Evolutionary conservation across 306 rosid species (phyloP), one percentile per base, ranked within the genome.

Genomic region (Herpetospermum pedunculosum): DNA sequence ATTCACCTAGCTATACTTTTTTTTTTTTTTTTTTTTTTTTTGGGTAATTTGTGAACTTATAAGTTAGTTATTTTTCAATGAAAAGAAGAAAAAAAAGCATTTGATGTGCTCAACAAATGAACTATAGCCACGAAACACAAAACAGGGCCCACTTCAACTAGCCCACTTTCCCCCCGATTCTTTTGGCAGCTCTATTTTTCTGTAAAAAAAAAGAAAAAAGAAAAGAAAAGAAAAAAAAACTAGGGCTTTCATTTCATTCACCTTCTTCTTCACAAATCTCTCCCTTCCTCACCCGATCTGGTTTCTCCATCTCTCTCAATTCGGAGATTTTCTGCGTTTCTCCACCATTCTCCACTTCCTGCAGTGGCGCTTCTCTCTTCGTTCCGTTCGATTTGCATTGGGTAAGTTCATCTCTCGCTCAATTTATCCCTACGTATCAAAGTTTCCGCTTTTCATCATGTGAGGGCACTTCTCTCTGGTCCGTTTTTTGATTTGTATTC

Each of bases 251-350:
- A 23, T 63, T 63, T 37, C 70, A n/a, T 1, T 23, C 50, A 32
- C 38, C 43, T 60, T 59, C 43, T 59, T 34, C 70, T 9, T 63
- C 70, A 63, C 47, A 11, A 63, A 63, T 35, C 47, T 37, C 48
- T 35, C 70, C 8, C 9, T n/a, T 9, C 11, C 47, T 21, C 29
- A 40, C 26, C 26, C 70, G 70, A 62, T 62, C 46, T 62, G 46
- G 28, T 62, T 32, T 32, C 68, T 16, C 41, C 19, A 25, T 29
- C 40, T 32, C 68, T 10, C 26, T n/a, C n/a, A n/a, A 60, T 1
- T 60, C 43, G 46, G 55, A 62, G 46, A 34, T 62, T 62, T 62
- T 34, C 70, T 62, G 70, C 44, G 70, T 62, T 35, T 62, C 70
- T 63, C 70, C 37, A 29, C 46, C 70, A 29, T 18, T 19, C 47